phyloP scores from a whole-genome alignment of 805 yeast species.

The Clavispora phyllophila region DNA sequence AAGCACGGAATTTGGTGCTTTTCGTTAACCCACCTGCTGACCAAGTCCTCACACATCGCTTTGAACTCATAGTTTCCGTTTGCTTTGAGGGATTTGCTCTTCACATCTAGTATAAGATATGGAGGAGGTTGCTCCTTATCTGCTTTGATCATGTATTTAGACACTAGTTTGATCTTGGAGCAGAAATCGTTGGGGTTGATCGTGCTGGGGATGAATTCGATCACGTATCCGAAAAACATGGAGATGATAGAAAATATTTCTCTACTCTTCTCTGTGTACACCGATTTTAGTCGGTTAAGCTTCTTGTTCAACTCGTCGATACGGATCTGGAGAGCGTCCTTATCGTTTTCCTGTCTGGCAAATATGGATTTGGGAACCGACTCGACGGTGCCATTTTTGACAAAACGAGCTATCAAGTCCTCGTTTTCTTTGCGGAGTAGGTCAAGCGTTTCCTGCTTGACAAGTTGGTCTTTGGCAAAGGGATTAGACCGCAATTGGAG shows the following conservation, averaged over 20 bases:
- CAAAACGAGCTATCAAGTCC: constrained; percentile 37
- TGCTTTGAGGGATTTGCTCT: constrained; percentile 50
- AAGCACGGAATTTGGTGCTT: constrained; percentile 72
- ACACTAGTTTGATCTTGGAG: constrained; percentile 51
- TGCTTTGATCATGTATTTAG: constrained; percentile 29
- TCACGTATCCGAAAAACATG: constrained; percentile 63
- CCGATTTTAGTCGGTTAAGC: constrained; percentile 48
- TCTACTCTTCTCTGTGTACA: constrained; percentile 59
- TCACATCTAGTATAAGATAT: constrained; percentile 54
- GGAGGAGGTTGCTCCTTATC: constrained; percentile 21
- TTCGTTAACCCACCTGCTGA: constrained; percentile 63
- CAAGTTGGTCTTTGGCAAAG: constrained; percentile 52
- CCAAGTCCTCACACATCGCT: constrained; percentile 42
- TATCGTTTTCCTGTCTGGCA: constrained; percentile 56
- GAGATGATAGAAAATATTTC: constrained; percentile 67
- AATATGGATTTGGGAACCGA: constrained; percentile 58
- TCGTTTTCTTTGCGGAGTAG: constrained; percentile 54
- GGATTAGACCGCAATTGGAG: constrained; percentile 68
- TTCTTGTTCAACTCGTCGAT: constrained; percentile 48
- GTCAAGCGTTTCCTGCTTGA: constrained; percentile 49
- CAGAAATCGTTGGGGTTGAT: constrained; percentile 42
- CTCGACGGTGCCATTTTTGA: constrained; percentile 16
- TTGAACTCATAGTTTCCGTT: constrained; percentile 37
- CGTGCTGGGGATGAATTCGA: constrained; percentile 55
- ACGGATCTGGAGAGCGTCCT: constrained; percentile 41